Base-by-base conservation (phyloP, 1,139 yeast species). In the Zygosaccharomyces sapae region DNA sequence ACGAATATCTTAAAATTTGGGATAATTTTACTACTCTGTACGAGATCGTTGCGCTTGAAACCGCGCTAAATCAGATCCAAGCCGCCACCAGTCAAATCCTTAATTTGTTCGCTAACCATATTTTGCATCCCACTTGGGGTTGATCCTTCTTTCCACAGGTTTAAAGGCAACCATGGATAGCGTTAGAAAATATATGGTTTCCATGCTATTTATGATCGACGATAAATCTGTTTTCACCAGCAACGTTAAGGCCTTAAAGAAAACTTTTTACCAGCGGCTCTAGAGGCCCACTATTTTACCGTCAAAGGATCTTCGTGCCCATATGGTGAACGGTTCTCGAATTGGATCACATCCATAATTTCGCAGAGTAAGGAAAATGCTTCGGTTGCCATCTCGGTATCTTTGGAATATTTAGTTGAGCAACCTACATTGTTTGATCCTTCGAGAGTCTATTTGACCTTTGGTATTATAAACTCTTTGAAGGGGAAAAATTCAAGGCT, bases 11-110 rank as follows among this genome's bases (percentile, higher is more conserved):
- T 33, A 70, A 70, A 12, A 79, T 80, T 40, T 89, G 96, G 96
- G 75, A 78, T 41, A 73, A 87, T 51, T 89, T 73, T 58, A 73
- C 80, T 30, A 86, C 96, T 0, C 68, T 89, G 10, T 84, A 80
- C 55, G 96, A 89, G 60, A 84, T 89, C 42, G 69, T 87, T 35
- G 94, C 89, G 1, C 76, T 89, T 41, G 97, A 89, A 62, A 83
- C 96, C 0, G 86, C 96, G 0, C 70, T 86, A 57, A 90, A 89
- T 59, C 97, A 89, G 65, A 81, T 92, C 0, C 83, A 83, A 55
- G 96, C 89, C 9, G 94, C 95, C 0, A 67, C 78, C 1, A 68
- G 69, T 5, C 96, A 87, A 58, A 76, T 89, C 36, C 65, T 81
- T 4, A 69, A 69, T 1, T 66, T 87, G 20, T 72, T 87, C 36